Evolutionary conservation across 345 rosid species (phyloP), one percentile per base, ranked within the genome.

Genomic region (Bruguiera sexangula): DNA sequence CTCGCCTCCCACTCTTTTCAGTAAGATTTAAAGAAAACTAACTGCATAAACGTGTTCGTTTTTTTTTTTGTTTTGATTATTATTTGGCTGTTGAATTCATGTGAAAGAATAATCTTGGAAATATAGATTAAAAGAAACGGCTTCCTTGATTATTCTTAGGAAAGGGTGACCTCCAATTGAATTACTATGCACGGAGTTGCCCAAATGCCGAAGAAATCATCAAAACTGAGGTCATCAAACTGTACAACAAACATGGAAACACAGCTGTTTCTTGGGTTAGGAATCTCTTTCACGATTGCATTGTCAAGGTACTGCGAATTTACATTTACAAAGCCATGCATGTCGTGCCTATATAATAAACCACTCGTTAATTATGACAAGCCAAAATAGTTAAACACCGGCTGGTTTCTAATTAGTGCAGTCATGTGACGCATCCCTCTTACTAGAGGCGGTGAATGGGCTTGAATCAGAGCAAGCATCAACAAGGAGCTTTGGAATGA

Each of bases 251-350:
- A 56, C 95, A 91, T 62, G 95, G 96, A 65, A 94, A 94, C 73
- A 91, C 97, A 0, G 95, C 97, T 10, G 87, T 94, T 30, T 89
- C 96, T 10, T 94, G 95, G 98, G 82, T 91, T 70, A 84, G 96
- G 59, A 94, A 89, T 81, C 91, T 94, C 80, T 94, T 94, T 80
- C 98, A 91, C 55, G 96, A 94, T 72, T 89, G 96, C 78, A 71
- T 76, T 9, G 93, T 88, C 20, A 74, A 86, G 82, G 92, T 90
- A 76, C 2, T 4, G 5, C 11, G 20, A 43, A 43, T 43, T 43
- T 43, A 15, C 19, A 15, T 43, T 43, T 43, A 43, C 50, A 43
- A 43, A 15, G 50, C 19, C 50, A 43, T 43, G 50, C 19, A 13
- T 43, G 50, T 15, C 21, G 22, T 64, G 19, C 46, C 50, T 62